A percentile compares a stretch with the other conserved stretches of the same genome.
Conservation (phyloP, 768 basidiomycete genomes). For the Boletus rex-veris region DNA sequence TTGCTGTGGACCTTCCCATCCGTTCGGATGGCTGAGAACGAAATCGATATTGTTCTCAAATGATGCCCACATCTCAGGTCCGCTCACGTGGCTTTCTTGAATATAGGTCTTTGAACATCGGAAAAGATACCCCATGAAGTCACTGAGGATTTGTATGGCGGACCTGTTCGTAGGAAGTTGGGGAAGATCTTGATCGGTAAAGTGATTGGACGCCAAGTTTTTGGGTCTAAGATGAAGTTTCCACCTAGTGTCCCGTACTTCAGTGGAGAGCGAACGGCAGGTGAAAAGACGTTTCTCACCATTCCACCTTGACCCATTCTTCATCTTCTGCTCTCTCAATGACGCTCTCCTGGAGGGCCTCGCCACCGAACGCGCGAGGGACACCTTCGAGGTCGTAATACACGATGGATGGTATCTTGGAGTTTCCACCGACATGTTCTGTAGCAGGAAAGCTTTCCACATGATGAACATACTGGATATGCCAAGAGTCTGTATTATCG, state of each 20-base stretch:
- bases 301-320: slow-evolving; percentile 29
- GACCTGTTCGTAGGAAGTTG: slow-evolving; percentile 42
- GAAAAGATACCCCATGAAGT: slow-evolving; percentile 48
- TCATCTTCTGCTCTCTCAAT: slow-evolving; percentile 41
- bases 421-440: slow-evolving; percentile 43
- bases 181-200: slow-evolving; percentile 36
- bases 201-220: slow-evolving; percentile 15
- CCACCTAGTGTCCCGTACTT: slow-evolving; percentile 26
- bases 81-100: slow-evolving; percentile 43
- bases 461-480: background rate
- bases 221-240: slow-evolving; percentile 35
- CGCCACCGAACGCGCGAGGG: slow-evolving; percentile 43
- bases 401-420: slow-evolving; percentile 48
- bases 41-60: slow-evolving; percentile 41
- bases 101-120: slow-evolving; percentile 42
- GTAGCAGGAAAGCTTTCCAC: slow-evolving; percentile 44
- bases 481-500: background rate
- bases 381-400: slow-evolving; percentile 43
- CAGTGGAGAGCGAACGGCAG: background rate
- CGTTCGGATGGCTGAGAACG: slow-evolving; percentile 47
- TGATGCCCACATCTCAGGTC: slow-evolving; percentile 40
- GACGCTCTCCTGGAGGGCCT: slow-evolving; percentile 39
- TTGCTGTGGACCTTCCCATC: slow-evolving; percentile 47
- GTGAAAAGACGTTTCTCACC: slow-evolving; percentile 14
- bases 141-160: slow-evolving; percentile 42